phyloP scores from a whole-genome alignment of 495 filamentous ascomycete species.

The Massariosphaeria phaeospora region DNA sequence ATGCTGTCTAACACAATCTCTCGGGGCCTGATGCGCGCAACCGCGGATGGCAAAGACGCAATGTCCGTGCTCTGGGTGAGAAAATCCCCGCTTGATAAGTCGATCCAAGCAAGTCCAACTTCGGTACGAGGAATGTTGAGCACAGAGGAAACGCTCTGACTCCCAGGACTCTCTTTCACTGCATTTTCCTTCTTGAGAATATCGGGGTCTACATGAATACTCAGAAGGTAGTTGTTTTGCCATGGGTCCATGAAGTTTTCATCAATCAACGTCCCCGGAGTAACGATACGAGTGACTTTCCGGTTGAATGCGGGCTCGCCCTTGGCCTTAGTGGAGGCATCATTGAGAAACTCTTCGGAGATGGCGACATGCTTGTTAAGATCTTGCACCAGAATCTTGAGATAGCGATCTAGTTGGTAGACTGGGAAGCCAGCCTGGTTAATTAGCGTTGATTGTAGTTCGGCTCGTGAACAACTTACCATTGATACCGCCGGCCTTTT shows the following conservation, averaged over 20 bases:
- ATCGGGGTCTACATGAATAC: slow-evolving; percentile 54
- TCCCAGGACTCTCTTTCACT: slow-evolving; percentile 38
- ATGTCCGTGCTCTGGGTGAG: slow-evolving; percentile 76
- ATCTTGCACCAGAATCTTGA: slow-evolving; percentile 90
- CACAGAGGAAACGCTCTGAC: slow-evolving; percentile 18
- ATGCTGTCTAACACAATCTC: slow-evolving; percentile 69
- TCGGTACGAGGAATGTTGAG: slow-evolving; percentile 35
- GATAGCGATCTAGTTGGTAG: slow-evolving; percentile 82
- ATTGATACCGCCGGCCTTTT: slow-evolving; percentile 59
- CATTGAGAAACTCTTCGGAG: slow-evolving; percentile 80
- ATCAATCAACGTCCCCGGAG: slow-evolving; percentile 91
- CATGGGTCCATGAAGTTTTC: slow-evolving; percentile 94
- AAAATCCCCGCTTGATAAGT: slow-evolving; percentile 91
- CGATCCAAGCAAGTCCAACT: slow-evolving; percentile 87
- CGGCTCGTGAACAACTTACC: slow-evolving; percentile 45
- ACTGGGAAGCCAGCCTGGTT: slow-evolving; percentile 82
- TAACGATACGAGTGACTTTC: slow-evolving; percentile 78
- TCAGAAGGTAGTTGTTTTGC: slow-evolving; percentile 85
- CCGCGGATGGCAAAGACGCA: slow-evolving; percentile 65
- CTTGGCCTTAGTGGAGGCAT: slow-evolving; percentile 59
- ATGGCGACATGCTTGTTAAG: slow-evolving; percentile 86
- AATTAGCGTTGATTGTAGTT: slow-evolving; percentile 20
- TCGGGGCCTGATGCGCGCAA: slow-evolving; percentile 75
- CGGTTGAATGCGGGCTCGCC: slow-evolving; percentile 79
- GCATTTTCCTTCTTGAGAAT: slow-evolving; percentile 25